Base-by-base conservation (phyloP, 164 flowering plant species). In the Magnolia sinica region DNA sequence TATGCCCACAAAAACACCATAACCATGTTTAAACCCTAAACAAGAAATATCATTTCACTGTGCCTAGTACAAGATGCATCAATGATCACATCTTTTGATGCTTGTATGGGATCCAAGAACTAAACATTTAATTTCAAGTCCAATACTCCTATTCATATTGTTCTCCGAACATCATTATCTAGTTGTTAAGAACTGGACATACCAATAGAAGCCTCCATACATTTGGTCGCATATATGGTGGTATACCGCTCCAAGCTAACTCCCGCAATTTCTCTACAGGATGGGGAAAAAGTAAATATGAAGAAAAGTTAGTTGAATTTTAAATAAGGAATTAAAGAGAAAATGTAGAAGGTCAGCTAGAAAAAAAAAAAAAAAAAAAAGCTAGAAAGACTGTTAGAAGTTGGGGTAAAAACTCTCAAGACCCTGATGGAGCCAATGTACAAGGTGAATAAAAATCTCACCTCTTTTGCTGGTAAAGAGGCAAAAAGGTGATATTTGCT, bases 151-250 rank as follows among this genome's bases (percentile, higher is more conserved):
- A 19, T 22, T 51, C n/a, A 18, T 24, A 18, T 24, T 67, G 45
- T 24, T 27, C 13, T 58, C 50, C 19, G n/a, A 29, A 8, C n/a
- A 52, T 45, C 14, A 37, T 52, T 50, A 69, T 16, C 24, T 59
- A 31, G 29, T 70, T n/a, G 50, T 16, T 16, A 29, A 70, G 73
- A 64, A 71, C 19, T 31, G 18, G 77, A 74, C 93, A 74, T 88
- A 96, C 99, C 99, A 94, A 85, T 79, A 96, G 98, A 89, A 96
- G 97, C 83, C 98, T 86, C 99, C 99, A 96, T 9, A 92, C 87
- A 81, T 45, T 82, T 29, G 99, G 98, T 18, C 97, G 97, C 91
- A 94, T 85, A 80, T 96, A 88, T 55, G 92, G 89, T 52, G 97
- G 97, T 72, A 96, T 82, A 9, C 99, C 99, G 88, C 93, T 96